phyloP scores from a whole-genome alignment of 495 filamentous ascomycete genomes.

The Xylaria grammica region DNA sequence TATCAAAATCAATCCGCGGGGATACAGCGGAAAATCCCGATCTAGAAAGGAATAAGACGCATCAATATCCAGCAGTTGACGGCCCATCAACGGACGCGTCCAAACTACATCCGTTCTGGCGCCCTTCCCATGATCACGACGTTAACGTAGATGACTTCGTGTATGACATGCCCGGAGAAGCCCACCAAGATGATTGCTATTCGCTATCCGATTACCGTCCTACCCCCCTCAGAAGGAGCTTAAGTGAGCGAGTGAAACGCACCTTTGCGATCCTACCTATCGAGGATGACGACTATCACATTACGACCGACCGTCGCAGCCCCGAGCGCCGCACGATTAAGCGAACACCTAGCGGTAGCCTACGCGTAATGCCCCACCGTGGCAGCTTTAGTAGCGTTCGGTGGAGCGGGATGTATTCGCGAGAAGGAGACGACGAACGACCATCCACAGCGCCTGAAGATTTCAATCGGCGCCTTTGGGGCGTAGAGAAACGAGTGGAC shows the following conservation, averaged over 20 bases:
- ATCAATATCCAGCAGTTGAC: conserved; percentile 45
- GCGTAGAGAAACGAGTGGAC: conserved; percentile 33
- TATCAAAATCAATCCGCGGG: conserved; percentile 37
- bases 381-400: conserved; percentile 46
- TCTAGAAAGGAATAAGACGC: conserved; percentile 35
- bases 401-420: conserved; percentile 22
- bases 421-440: conserved; percentile 27
- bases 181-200: conserved; percentile 40
- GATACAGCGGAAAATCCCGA: conserved; percentile 20
- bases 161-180: conserved; percentile 33
- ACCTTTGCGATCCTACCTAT: conserved; percentile 60
- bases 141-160: conserved; percentile 52
- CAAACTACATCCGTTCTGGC: conserved; percentile 81
- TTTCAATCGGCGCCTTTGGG: conserved; percentile 31
- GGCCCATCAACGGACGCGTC: conserved; percentile 54
- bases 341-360: conserved; percentile 53
- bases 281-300: conserved; percentile 42
- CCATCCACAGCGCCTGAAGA: conserved; percentile 43
- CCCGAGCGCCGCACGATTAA: conserved; percentile 55
- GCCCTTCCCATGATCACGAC: conserved; percentile 74
- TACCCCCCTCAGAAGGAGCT: conserved; percentile 51
- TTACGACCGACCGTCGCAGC: conserved; percentile 42
- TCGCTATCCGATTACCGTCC: conserved; percentile 51
- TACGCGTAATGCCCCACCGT: conserved; percentile 55
- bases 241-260: conserved; percentile 51